Conservation (phyloP, 495 filamentous ascomycete genomes). For the Neurospora sp. region DNA sequence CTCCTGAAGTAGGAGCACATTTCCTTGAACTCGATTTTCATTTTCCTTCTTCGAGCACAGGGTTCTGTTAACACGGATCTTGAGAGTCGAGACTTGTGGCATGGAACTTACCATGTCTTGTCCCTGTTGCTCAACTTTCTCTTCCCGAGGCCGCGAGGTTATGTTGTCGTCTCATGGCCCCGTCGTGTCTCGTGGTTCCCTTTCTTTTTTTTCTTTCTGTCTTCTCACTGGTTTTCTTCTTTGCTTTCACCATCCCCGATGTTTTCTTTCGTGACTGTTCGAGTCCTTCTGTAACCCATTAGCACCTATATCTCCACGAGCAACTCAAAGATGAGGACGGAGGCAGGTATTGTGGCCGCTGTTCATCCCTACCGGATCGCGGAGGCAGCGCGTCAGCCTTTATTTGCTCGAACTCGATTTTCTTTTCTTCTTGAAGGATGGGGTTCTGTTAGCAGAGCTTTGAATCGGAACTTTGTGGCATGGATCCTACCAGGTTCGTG, state of each 20-base stretch:
- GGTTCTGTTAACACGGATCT: background rate
- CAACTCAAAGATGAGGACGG: background rate
- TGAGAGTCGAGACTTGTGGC: accelerated
- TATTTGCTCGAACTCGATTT: background rate
- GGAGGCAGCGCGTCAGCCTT: too few species aligned
- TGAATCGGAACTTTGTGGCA: background rate
- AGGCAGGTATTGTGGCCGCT: background rate
- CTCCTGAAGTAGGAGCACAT: background rate
- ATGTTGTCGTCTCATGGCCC: background rate
- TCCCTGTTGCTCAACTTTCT: background rate
- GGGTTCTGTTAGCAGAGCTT: background rate
- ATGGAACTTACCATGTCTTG: background rate
- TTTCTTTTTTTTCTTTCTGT: too few species aligned
- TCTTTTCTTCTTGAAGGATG: background rate
- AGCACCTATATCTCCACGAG: background rate
- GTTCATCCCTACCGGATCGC: background rate
- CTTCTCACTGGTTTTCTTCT: background rate
- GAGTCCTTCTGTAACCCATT: accelerated
- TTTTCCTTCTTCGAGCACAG: background rate
- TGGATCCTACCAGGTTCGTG: background rate
- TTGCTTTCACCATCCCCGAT: background rate
- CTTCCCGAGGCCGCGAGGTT: background rate
- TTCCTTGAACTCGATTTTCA: background rate
- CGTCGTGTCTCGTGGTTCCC: background rate
- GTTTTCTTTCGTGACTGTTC: background rate